Conservation (phyloP, 768 basidiomycete species). For the Mrakia blollopis region DNA sequence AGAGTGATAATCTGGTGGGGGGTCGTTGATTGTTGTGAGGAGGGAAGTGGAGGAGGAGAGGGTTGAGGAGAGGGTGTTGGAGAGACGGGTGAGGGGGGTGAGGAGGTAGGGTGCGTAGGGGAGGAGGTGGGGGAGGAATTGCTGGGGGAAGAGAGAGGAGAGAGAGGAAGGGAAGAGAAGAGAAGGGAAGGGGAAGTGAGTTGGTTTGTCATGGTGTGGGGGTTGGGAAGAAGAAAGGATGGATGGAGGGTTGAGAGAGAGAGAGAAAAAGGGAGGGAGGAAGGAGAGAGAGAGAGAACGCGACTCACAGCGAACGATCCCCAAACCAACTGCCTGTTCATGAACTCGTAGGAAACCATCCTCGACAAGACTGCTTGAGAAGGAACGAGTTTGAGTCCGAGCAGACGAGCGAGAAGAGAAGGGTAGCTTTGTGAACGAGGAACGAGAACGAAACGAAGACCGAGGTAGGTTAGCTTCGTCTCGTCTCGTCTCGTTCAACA, state of each 20-base stretch:
- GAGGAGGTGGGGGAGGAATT: conserved; percentile 87
- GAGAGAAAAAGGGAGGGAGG: neutral
- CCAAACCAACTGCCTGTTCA: conserved; percentile 99
- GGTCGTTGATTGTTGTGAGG: conserved; percentile 39
- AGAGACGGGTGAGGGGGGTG: conserved; percentile 54
- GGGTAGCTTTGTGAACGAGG: conserved; percentile 71
- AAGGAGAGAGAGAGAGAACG: neutral
- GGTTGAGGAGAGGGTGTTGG: conserved; percentile 46
- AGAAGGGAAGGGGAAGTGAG: neutral
- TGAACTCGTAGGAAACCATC: conserved; percentile 94
- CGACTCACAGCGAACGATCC: conserved; percentile 85
- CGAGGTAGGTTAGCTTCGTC: conserved; percentile 4
- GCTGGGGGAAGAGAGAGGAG: conserved; percentile 51
- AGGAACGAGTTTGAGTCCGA: conserved; percentile 69
- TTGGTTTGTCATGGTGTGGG: too few species aligned
- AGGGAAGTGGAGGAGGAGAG: conserved; percentile 36
- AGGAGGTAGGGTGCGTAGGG: conserved; percentile 58
- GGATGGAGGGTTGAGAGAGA: neutral
- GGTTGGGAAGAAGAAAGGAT: conserved; percentile 26
- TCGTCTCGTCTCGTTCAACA: neutral
- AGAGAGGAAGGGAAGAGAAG: conserved; percentile 20
- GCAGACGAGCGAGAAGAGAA: conserved; percentile 70
- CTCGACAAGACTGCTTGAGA: conserved; percentile 63
- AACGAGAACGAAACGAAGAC: neutral
- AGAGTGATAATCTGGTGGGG: conserved; percentile 14